Base-by-base conservation (phyloP, 176 grass and related monocot genomes). In the Oryza glumipatula region DNA sequence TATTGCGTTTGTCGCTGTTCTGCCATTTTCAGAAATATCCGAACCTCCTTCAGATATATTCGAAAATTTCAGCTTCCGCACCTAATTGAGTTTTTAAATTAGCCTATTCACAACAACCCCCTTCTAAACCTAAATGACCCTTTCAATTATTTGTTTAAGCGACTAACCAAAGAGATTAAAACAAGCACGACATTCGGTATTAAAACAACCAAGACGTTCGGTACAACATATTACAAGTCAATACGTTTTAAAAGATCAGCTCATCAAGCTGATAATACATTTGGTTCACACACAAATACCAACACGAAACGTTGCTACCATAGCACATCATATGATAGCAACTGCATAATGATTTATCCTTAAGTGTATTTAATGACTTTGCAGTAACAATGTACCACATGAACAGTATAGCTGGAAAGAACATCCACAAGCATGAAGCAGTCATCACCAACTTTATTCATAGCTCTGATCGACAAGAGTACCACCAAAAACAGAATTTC, bases 391-490 rank as follows among this genome's bases (percentile, higher is more conserved):
- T 17, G 45, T 49, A 49, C 24, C 72, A 32, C 45, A 23, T 72
- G 46, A 74, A 52, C 69, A 68, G 65, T 24, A 22, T 1, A 28
- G 68, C 67, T 12, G 4, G 63, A 78, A 77, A 3, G 0, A 86
- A 74, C 71, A 56, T 72, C 5, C 24, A 43, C 15, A 11, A 66
- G 30, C 14, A 26, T 74, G 46, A 80, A 46, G 11, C 58, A 56
- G 35, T 30, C 78, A 64, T 45, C 68, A 26, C 35, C n/a, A 17
- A 73, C 70, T 82, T 76, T 61, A 75, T 76, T 81, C 72, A 35
- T 69, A 76, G 78, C 72, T 32, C 46, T 32, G 15, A 78, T 63
- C 1, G 16, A 16, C 72, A 87, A 82, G 46, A 70, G 72, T 23
- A n/a, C 12, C 71, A 67, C 60, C 60, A 65, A 60, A 82, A 68